Evolutionary conservation across 2,329 filamentous ascomycete genomes (phyloP), one percentile per base, ranked within the genome.

Genomic region (Verticillium dahliae): DNA sequence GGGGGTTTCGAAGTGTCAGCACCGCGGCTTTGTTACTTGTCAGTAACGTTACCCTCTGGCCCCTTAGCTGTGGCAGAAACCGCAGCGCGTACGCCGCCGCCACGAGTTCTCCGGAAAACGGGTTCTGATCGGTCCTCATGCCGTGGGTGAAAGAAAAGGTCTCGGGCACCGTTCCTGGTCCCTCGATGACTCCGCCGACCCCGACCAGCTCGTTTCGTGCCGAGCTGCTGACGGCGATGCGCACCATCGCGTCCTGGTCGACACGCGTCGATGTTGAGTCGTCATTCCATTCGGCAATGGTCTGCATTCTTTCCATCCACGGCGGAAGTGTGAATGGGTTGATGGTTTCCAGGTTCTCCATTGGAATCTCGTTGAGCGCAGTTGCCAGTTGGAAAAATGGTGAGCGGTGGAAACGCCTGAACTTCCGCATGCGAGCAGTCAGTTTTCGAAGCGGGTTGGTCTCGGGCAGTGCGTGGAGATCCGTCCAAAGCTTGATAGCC

Each of bases 141-240:
- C 64, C 61, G 38, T 66, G 60, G 38, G 61, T 68, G 41, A 67
- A 65, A 39, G 62, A 67, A 57, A 67, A 67, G 6, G 37, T 37
- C 58, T 65, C 57, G 27, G 58, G 37, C 31, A 41, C 62, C 45
- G 64, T 41, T 2, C 57, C 52, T 61, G 45, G 60, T 35, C 11
- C 57, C 22, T 63, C 57, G 7, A 62, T 57, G 39, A 62, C 45
- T 15, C 65, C 62, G 31, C 65, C 60, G 11, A 66, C 64, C n/a
- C 64, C 64, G 15, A 68, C 64, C 22, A 67, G 27, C 6, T 62
- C 63, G 50, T 66, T 65, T 33, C 65, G 60, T 37, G 55, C 61
- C 5, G 63, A 67, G 31, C 64, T 66, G 55, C 67, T 66, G 34
- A 65, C 65, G 33, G 63, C 63, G n/a, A 65, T 37, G 14, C 56